Evolutionary conservation across 768 basidiomycete species (phyloP), one percentile per base, ranked within the genome.

Genomic region (Gloeophyllum trabeum): DNA sequence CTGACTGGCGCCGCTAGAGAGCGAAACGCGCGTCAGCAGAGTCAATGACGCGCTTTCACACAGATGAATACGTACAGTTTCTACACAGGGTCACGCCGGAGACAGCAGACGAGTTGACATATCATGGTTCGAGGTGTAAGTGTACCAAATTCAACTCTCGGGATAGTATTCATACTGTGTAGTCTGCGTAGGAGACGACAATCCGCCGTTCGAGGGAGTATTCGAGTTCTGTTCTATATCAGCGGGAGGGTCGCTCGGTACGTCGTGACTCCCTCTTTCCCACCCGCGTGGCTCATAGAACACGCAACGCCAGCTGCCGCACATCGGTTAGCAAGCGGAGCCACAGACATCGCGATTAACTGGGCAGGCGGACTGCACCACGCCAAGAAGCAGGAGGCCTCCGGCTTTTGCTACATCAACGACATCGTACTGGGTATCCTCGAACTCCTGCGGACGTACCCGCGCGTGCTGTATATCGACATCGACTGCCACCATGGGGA

Each of bases 321-420:
- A 0, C 75, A 87, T 48, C 69, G 82, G 18, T 70, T 98, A 46
- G 71, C 83, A 37, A 73, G 76, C 3, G 92, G 92, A 2, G 69
- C 82, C 1, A 71, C 91, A 2, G 83, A 87, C 51, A 76, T 85
- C 37, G 81, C 82, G 0, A 88, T 97, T 48, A 96, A 97, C 63
- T 97, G 93, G 96, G 91, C 96, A 1, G 96, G 96, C 6, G 96
- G 96, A 2, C 72, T 99, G 3, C 96, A 99, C 62, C 96, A 99
- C 60, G 96, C 96, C n/a, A 99, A 99, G 66, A 98, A 97, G 60
- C 77, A 87, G 43, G 96, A 97, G 64, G 96, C 94, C 0, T 88
- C 86, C 5, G 96, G 96, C 12, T 99, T 99, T 63, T 99, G 96
- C 69, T 99, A 98, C 67, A 82, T 98, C 63, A 99, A 99, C 60